Evolutionary conservation across 2,329 filamentous ascomycete species (phyloP), one percentile per base, ranked within the genome.

Genomic region (Cercospora sp.): DNA sequence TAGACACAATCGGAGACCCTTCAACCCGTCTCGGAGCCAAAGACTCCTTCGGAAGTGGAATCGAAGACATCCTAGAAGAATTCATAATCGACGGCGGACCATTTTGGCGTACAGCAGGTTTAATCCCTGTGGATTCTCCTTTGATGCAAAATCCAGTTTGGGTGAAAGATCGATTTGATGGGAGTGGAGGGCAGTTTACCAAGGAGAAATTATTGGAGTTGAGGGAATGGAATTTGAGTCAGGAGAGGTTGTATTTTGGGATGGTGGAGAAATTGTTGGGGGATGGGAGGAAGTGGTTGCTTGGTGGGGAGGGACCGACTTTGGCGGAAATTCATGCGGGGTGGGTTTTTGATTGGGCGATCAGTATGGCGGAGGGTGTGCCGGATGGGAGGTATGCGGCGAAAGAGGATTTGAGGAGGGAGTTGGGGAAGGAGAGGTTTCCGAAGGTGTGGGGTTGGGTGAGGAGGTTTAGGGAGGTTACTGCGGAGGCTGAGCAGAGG

Each of bases 251-350:
- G 6, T 69, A 67, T 48, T 70, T 69, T 39, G 65, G 51, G 4
- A 69, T 70, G 10, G 28, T 75, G 13, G 73, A 75, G 67, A 71
- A 68, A 39, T 67, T 75, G 65, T 63, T 74, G 13, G 33, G 36
- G 16, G 71, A 73, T 64, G 72, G 71, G 28, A 60, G 71, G 30
- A 20, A 70, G 60, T 75, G 70, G 65, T 53, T 74, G 31, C 45
- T 69, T 5, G 71, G 70, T 6, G 66, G 65, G 2, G 53, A 66
- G 12, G 31, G 33, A 26, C 64, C 70, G 12, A 64, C 65, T 12
- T 16, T 73, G 48, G 72, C 70, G 30, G 73, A 75, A 39, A 68
- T 73, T 16, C 70, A 75, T 60, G 68, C 66, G 20, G 68, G 59
- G 0, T 72, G 70, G 70, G 51, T 70, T 9, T 67, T 45, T 60